Conservation (phyloP, 768 basidiomycete genomes). For the Baorangia bicolor region DNA sequence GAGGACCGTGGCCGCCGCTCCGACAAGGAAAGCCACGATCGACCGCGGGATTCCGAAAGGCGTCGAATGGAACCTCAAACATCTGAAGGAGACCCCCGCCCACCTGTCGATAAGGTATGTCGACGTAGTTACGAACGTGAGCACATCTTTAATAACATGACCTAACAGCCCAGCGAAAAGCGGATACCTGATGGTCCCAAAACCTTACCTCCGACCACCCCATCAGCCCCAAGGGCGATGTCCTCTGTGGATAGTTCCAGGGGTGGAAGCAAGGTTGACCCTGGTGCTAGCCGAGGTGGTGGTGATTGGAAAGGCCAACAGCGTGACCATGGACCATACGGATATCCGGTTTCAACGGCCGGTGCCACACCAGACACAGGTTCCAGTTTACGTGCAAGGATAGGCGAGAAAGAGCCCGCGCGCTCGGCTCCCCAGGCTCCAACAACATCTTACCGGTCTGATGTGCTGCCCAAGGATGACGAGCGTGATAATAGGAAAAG, state of each 20-base stretch:
- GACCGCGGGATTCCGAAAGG: conserved; percentile 65
- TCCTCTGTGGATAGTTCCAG: conserved; percentile 46
- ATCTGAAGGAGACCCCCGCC: conserved; percentile 49
- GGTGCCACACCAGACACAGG: conserved; percentile 23
- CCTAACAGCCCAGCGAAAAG: conserved; percentile 49
- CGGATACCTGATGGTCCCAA: conserved; percentile 56
- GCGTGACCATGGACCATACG: conserved; percentile 33
- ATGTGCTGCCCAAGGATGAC: conserved; percentile 52
- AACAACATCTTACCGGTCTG: conserved; percentile 43
- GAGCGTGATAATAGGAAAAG: conserved; percentile 71
- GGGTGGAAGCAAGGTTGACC: conserved; percentile 39
- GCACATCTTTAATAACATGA: conserved; percentile 6
- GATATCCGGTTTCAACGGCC: conserved; percentile 19
- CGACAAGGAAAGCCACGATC: conserved; percentile 70
- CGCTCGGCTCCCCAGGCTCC: conserved; percentile 42
- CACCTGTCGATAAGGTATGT: conserved; percentile 63
- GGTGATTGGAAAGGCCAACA: conserved; percentile 50
- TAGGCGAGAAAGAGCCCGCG: conserved; percentile 57
- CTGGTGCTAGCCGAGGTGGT: conserved; percentile 37
- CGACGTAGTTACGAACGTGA: neutral
- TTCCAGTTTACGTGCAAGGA: conserved; percentile 53
- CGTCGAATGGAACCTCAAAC: conserved; percentile 62
- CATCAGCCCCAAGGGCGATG: conserved; percentile 75
- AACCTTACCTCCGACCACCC: conserved; percentile 54
- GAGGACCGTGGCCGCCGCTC: conserved; percentile 70